These are phyloP conservation scores for Rauvolfia tetraphylla DNA, from an alignment of 257 asterid species.

Conservation along the genomic window DNA sequence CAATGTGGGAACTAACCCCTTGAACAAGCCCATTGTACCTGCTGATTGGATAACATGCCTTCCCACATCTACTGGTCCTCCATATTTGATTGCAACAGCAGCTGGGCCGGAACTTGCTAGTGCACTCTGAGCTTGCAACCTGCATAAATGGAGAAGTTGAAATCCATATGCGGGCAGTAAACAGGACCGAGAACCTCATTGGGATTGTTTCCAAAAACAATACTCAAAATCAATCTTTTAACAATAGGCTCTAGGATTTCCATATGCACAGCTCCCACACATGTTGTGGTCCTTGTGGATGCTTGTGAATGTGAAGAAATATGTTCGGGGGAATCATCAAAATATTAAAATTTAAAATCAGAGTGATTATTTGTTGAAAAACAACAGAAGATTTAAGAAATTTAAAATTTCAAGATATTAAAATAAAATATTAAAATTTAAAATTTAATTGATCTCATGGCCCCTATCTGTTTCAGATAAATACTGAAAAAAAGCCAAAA, in stretches of 20 bases:
- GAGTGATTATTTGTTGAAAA: background rate
- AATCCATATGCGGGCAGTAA: background rate
- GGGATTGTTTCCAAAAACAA: background rate
- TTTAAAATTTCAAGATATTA: too few relatives aligned
- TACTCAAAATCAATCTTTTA: background rate
- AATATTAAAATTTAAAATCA: background rate
- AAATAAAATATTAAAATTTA: too few relatives aligned
- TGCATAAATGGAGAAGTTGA: constrained; percentile 21
- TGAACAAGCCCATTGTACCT: constrained; percentile 67
- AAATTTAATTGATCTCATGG: background rate
- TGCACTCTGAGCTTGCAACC: constrained; percentile 85
- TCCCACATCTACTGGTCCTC: constrained; percentile 84
- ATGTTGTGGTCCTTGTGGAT: background rate
- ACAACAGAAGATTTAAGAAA: background rate
- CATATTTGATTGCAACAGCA: constrained; percentile 46
- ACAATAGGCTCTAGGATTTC: background rate
- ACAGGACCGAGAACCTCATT: background rate
- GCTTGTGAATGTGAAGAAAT: background rate
- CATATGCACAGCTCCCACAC: background rate
- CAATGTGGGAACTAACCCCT: constrained; percentile 67
- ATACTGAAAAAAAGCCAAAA: background rate
- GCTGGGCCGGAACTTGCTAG: constrained; percentile 40
- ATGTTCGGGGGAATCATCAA: background rate
- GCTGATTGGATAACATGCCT: constrained; percentile 62
- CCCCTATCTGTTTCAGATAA: background rate